Percentiles rank a stretch among this genome's conserved stretches.
Conservation (phyloP, 83 land plant genomes). For the Isoetes engelmannii region DNA sequence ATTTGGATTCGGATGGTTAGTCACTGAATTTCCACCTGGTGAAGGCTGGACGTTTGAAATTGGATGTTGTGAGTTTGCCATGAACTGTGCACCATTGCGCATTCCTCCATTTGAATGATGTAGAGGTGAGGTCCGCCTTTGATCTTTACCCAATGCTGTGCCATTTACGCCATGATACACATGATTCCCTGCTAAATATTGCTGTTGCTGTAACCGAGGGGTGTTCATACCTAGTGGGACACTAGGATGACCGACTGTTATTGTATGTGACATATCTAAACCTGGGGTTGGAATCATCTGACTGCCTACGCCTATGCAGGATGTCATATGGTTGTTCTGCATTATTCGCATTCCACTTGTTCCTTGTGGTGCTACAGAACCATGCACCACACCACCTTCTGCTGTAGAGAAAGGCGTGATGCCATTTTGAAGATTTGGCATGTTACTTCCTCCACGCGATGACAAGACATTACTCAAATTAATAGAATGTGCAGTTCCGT, state of each 20-base stretch:
- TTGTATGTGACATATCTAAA: constrained; percentile 28
- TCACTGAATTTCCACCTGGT: no score
- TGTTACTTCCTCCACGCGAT: constrained; percentile 3
- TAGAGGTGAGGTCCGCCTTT: constrained; percentile 9
- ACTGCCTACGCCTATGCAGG: constrained; percentile 31
- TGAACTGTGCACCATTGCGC: background rate
- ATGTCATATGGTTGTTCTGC: constrained; percentile 19
- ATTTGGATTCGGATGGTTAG: no score
- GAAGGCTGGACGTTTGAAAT: no score
- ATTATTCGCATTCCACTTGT: constrained; percentile 19
- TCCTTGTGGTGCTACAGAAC: constrained; percentile 27
- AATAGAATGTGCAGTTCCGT: background rate
- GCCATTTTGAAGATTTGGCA: constrained; percentile 25
- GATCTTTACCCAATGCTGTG: constrained; percentile 37
- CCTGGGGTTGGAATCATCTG: constrained; percentile 98
- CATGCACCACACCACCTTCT: constrained; percentile 31
- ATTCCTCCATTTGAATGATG: constrained; percentile 13
- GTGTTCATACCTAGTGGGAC: constrained; percentile 14
- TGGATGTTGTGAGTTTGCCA: no score
- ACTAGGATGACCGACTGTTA: background rate
- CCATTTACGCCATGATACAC: constrained; percentile 36
- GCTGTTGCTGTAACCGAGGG: constrained; percentile 19
- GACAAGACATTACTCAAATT: no score
- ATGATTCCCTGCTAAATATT: constrained; percentile 37
- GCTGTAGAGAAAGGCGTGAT: constrained; percentile 14